Percentiles rank a stretch among this genome's conserved stretches.
phyloP scores from a whole-genome alignment of 2,329 filamentous ascomycete genomes.

The Botrytis tulipae region DNA sequence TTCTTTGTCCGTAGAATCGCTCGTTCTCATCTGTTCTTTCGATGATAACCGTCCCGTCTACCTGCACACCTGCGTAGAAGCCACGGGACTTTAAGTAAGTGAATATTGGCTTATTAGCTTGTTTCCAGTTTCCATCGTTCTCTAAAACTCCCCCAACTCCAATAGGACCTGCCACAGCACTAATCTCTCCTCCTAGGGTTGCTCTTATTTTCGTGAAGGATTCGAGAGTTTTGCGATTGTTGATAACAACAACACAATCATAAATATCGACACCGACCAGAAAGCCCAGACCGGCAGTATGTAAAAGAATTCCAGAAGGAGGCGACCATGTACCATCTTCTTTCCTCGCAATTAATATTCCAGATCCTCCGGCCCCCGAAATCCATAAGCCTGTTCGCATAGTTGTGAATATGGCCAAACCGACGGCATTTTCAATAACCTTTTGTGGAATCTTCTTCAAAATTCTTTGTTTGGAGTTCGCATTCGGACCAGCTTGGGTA shows the following conservation, averaged over 20 bases:
- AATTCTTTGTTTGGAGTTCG: conserved; percentile 54
- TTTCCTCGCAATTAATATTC: conserved; percentile 77
- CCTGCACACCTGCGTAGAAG: conserved; percentile 80
- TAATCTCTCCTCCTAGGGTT: conserved; percentile 78
- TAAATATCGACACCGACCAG: conserved; percentile 91
- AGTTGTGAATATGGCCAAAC: conserved; percentile 89
- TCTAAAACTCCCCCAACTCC: conserved; percentile 47
- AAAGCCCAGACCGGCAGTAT: conserved; percentile 85
- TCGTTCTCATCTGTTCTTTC: conserved; percentile 88
- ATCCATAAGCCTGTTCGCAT: conserved; percentile 93
- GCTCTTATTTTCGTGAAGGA: conserved; percentile 76
- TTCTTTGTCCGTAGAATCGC: conserved; percentile 71
- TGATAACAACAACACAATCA: conserved; percentile 91
- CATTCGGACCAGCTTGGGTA: conserved; percentile 38
- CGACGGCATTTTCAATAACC: conserved; percentile 86
- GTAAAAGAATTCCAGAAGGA: conserved; percentile 84
- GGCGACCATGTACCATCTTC: conserved; percentile 88
- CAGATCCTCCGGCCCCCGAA: conserved; percentile 86
- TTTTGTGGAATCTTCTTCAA: conserved; percentile 80
- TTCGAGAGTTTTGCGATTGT: conserved; percentile 77
- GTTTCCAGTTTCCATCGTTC: conserved; percentile 45
- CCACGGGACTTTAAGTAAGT: conserved; percentile 88
- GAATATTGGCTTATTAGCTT: conserved; percentile 66
- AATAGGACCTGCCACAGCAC: conserved; percentile 72
- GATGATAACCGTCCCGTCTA: conserved; percentile 84